phyloP scores from a whole-genome alignment of 1,139 yeast genomes.

The Hansenula sp. region DNA sequence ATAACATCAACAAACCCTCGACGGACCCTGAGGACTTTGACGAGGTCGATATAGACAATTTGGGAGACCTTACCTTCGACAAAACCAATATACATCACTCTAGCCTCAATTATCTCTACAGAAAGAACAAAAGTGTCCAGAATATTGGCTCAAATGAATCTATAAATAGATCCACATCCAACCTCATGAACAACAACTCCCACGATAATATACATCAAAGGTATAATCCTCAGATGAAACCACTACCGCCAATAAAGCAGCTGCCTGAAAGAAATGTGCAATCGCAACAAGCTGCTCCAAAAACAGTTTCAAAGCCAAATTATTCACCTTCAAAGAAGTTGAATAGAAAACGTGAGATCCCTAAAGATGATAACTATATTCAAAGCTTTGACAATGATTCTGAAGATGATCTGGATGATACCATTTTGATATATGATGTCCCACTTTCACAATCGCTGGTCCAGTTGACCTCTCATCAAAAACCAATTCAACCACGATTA shows the following conservation, averaged over 20 bases:
- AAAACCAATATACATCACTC: conserved; percentile 4
- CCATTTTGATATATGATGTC: conserved; percentile 54
- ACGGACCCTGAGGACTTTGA: conserved; percentile 11
- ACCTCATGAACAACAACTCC: conserved; percentile 10
- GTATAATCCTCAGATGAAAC: background rate
- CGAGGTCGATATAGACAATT: conserved; percentile 14
- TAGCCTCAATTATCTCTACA: conserved; percentile 9
- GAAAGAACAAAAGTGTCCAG: conserved; percentile 5
- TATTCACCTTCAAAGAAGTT: conserved; percentile 20
- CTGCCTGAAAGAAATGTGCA: background rate
- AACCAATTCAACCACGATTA: conserved; percentile 11
- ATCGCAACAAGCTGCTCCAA: background rate
- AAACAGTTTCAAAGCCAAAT: conserved; percentile 5
- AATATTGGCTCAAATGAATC: conserved; percentile 7
- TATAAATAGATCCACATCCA: conserved; percentile 13
- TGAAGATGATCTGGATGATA: conserved; percentile 50
- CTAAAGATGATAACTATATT: conserved; percentile 14
- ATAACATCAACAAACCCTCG: background rate
- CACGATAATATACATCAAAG: conserved; percentile 5
- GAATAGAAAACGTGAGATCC: conserved; percentile 4
- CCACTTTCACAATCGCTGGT: conserved; percentile 52
- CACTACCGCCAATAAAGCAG: background rate
- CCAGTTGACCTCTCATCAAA: conserved; percentile 15
- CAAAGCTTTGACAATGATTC: conserved; percentile 31
- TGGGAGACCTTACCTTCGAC: conserved; percentile 1